Evolutionary conservation across 192 early-diverging fungal genomes (phyloP).

Genomic region (Lunasporangiospora selenospora): DNA sequence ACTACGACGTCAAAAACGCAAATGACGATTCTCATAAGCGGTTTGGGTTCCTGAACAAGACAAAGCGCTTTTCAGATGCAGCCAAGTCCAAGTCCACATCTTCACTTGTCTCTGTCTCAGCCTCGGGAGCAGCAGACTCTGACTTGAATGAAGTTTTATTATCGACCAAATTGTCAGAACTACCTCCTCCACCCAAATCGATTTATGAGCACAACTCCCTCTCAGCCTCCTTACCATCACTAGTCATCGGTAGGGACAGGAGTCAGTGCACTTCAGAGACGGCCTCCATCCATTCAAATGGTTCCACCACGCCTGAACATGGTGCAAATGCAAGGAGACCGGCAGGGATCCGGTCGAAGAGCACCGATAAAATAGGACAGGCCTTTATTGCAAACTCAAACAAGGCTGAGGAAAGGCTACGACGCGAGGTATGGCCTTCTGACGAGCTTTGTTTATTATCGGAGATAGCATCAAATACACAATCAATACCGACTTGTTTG

Average conservation of each 20-base stretch:
- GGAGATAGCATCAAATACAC: too few relatives aligned
- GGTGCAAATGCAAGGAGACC: slow-evolving; percentile 8
- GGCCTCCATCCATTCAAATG: slow-evolving; percentile 34
- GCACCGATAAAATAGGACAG: slow-evolving; percentile 25
- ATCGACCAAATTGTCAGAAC: too few relatives aligned
- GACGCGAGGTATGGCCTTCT: slow-evolving; percentile 37
- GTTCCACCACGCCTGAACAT: slow-evolving; percentile 29
- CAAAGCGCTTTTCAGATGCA: slow-evolving; percentile 21
- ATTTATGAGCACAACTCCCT: slow-evolving; percentile 17
- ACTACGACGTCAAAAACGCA: slow-evolving; percentile 30
- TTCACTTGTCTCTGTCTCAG: too few relatives aligned
- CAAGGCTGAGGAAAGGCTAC: slow-evolving; percentile 29
- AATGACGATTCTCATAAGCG: slow-evolving; percentile 42
- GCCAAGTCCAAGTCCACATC: too few relatives aligned
- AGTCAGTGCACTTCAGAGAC: slow-evolving; percentile 11
- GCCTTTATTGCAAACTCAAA: slow-evolving; percentile 10
- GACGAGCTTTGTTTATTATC: too few relatives aligned
- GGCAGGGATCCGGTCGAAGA: slow-evolving; percentile 14
- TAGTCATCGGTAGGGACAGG: slow-evolving; percentile 32
- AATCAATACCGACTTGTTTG: too few relatives aligned
- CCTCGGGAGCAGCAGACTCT: too few relatives aligned
- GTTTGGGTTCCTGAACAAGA: slow-evolving; percentile 45
- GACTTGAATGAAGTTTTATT: too few relatives aligned
- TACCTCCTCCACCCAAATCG: too few relatives aligned
- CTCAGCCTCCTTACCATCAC: slow-evolving; percentile 18